Evolutionary conservation across 768 basidiomycete species (phyloP), one percentile per base, ranked within the genome.

Genomic region (Epithele typhae): DNA sequence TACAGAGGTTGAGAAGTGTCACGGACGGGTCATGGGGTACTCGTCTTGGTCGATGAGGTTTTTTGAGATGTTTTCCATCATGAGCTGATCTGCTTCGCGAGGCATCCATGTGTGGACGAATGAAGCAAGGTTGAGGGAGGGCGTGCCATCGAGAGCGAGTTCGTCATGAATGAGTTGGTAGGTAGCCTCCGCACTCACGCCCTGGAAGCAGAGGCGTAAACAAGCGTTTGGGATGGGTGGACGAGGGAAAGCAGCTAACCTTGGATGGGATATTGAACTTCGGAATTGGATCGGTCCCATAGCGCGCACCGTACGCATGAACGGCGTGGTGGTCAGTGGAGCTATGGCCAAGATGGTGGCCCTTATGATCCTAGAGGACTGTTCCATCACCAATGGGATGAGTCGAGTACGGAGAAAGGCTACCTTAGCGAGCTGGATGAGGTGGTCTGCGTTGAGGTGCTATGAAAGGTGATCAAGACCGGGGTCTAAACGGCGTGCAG

Each of bases 11-110:
- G 23, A 7, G 8, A 30, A 30, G 23, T 21, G 12, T 22, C 40
- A 62, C 62, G 37, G 53, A 69, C 74, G 76, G 0, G 77, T 78
- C 46, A 73, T 72, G 14, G 83, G 82, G 59, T 84, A 85, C 57
- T 86, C 84, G 49, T 84, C 83, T 53, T 78, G 75, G 58, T 84
- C 83, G 30, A 83, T 82, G 25, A 84, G 62, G 59, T 85, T 85
- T 64, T 84, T 84, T 57, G 71, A 70, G 46, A 82, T 70, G 59
- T 83, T 82, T 64, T 84, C 83, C 44, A 70, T 50, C 74, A 82
- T 78, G 44, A 84, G 71, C 53, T 74, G 74, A 51, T 76, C 64
- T 21, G 71, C 78, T 33, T 69, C 54, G 9, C 68, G 66, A 24
- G 76, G 73, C 77, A 80, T 81, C 75, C 77, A 81, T 1, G 82